Evolutionary conservation across 2,329 filamentous ascomycete genomes (phyloP).

Genomic region (Lachnellula cervina): DNA sequence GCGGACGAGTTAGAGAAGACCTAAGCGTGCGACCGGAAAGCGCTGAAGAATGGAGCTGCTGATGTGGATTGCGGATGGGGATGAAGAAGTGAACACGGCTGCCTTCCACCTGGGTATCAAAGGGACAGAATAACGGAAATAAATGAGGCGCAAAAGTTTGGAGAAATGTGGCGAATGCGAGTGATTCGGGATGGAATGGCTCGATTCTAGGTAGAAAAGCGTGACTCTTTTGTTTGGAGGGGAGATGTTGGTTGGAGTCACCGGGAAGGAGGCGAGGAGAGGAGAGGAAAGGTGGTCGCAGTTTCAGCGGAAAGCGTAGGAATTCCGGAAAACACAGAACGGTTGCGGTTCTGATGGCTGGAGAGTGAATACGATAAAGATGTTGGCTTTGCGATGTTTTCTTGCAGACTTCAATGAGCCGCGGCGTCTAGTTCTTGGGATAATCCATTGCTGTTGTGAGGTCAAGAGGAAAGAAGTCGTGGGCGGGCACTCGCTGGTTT

Average conservation of each 20-base stretch:
- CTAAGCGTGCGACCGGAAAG: slow-evolving; percentile 13
- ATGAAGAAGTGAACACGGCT: slow-evolving; percentile 11
- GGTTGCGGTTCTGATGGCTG: too few relatives aligned
- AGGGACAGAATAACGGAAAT: slow-evolving; percentile 13
- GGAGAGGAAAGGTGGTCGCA: slow-evolving; percentile 10
- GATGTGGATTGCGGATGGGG: background rate
- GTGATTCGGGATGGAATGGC: background rate
- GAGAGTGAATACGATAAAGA: background rate
- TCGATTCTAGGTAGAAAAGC: background rate
- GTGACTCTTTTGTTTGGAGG: background rate
- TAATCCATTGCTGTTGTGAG: slow-evolving; percentile 27
- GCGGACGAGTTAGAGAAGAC: too few relatives aligned
- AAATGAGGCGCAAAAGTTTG: slow-evolving; percentile 13
- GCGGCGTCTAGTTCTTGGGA: slow-evolving; percentile 24
- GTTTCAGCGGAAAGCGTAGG: background rate
- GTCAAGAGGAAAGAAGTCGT: slow-evolving; percentile 9
- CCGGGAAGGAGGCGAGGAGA: background rate
- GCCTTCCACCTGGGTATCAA: slow-evolving; percentile 22
- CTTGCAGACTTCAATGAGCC: slow-evolving; percentile 32
- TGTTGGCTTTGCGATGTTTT: too few relatives aligned
- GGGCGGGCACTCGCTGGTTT: slow-evolving; percentile 20
- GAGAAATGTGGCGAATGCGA: slow-evolving; percentile 10
- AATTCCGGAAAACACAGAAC: background rate
- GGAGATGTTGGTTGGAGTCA: slow-evolving; percentile 4
- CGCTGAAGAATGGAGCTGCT: slow-evolving; percentile 7